phyloP scores from a whole-genome alignment of 2,329 filamentous ascomycete genomes.

The Lasiodiplodia sp. region DNA sequence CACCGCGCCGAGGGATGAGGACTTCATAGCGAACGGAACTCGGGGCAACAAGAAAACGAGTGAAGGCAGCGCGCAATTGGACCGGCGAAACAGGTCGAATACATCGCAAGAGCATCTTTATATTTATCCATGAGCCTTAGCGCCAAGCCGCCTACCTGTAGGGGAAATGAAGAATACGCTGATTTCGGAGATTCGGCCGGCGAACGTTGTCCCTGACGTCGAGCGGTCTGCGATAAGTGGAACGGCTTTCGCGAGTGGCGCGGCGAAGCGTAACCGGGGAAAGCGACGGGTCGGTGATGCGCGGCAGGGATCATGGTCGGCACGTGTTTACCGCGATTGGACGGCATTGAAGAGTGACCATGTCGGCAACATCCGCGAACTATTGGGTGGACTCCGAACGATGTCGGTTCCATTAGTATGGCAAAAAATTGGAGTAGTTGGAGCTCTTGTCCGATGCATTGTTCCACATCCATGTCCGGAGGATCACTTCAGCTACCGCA shows the following conservation, averaged over 20 bases:
- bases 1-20: background rate
- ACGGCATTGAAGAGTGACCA: background rate
- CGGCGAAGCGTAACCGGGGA: background rate
- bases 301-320: constrained; percentile 25
- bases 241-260: background rate
- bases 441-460: too few species aligned
- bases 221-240: constrained; percentile 2
- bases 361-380: too few species aligned
- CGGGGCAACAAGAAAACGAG: background rate
- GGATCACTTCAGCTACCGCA: too few species aligned
- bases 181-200: constrained; percentile 21
- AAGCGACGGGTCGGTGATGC: constrained; percentile 20
- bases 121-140: background rate
- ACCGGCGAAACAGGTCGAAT: background rate
- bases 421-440: too few species aligned
- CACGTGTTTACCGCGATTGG: constrained; percentile 28
- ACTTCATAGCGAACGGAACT: constrained; percentile 1
- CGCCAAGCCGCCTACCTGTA: background rate
- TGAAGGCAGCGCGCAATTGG: too few species aligned
- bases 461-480: too few species aligned
- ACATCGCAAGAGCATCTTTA: constrained; percentile 4
- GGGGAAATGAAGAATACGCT: constrained; percentile 14
- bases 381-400: too few species aligned
- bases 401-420: too few species aligned
- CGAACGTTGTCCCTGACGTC: background rate